Evolutionary conservation across 208 protist species (phyloP).

Genomic region (Entamoeba dispar): DNA sequence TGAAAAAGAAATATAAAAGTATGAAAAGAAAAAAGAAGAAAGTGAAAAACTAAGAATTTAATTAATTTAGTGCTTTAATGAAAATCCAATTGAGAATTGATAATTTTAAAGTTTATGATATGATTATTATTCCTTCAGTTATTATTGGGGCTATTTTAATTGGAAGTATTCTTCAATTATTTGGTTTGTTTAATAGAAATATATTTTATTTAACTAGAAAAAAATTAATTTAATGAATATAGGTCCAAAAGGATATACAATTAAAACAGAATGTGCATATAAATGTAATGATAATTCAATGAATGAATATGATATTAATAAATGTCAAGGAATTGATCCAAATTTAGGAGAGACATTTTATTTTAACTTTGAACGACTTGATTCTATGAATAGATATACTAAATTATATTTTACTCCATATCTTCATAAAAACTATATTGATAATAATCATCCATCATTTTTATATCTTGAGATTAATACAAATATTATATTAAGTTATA

Average conservation of each 20-base stretch:
- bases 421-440: neutral
- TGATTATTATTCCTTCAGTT: neutral
- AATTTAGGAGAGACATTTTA: neutral
- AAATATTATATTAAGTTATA: neutral
- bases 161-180: neutral
- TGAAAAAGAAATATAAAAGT: too few relatives aligned
- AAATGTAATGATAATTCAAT: neutral
- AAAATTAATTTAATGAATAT: too few relatives aligned
- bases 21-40: too few relatives aligned
- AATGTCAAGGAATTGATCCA: neutral
- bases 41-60: too few relatives aligned
- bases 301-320: neutral
- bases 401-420: neutral
- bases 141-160: neutral
- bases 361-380: neutral
- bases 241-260: neutral
- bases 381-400: neutral
- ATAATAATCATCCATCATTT: neutral
- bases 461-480: neutral
- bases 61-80: neutral
- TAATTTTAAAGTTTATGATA: neutral
- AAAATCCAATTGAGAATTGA: neutral
- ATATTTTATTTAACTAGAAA: too few relatives aligned
- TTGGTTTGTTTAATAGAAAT: neutral
- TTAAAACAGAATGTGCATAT: neutral